These are phyloP conservation scores for Penicillium subrubescens DNA, from an alignment of 495 filamentous ascomycete genomes.

Conservation along the genomic window DNA sequence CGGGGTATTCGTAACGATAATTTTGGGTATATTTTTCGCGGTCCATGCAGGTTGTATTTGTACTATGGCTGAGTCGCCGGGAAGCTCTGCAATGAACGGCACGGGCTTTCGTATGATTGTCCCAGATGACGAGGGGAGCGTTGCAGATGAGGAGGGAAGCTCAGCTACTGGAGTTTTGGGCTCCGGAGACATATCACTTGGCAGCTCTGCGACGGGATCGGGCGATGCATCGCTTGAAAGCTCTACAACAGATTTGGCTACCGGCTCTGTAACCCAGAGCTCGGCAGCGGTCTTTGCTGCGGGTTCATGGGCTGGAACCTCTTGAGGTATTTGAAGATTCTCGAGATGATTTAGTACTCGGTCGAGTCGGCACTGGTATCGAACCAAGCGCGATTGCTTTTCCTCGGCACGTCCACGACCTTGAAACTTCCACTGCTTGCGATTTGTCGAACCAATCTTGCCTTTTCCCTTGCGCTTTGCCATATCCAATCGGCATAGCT, in stretches of 20 bases:
- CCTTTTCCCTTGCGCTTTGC: conserved; percentile 22
- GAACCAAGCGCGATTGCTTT: conserved; percentile 5
- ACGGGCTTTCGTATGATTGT: not conserved
- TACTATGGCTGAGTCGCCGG: not conserved
- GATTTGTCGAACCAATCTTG: conserved; percentile 14
- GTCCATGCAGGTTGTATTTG: not conserved
- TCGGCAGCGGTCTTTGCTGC: not conserved
- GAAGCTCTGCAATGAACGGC: conserved; percentile 12
- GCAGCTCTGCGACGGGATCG: not conserved
- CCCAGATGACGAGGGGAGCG: not conserved
- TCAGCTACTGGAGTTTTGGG: not conserved
- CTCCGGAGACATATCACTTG: not conserved
- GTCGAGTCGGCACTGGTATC: conserved; percentile 14
- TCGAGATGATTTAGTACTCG: conserved; percentile 12
- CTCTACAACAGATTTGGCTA: not conserved
- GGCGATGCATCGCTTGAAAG: not conserved
- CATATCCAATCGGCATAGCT: conserved; percentile 13
- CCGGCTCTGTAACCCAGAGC: not conserved
- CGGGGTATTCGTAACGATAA: conserved; percentile 14
- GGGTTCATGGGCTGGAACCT: not conserved
- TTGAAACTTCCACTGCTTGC: conserved; percentile 17
- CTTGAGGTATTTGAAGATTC: not conserved
- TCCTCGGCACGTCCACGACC: conserved; percentile 10
- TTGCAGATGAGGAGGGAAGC: not conserved
- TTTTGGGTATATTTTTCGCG: conserved; percentile 7